Conservation (phyloP, 2,329 filamentous ascomycete species). For the Cladosporium austrohemisphaericum region DNA sequence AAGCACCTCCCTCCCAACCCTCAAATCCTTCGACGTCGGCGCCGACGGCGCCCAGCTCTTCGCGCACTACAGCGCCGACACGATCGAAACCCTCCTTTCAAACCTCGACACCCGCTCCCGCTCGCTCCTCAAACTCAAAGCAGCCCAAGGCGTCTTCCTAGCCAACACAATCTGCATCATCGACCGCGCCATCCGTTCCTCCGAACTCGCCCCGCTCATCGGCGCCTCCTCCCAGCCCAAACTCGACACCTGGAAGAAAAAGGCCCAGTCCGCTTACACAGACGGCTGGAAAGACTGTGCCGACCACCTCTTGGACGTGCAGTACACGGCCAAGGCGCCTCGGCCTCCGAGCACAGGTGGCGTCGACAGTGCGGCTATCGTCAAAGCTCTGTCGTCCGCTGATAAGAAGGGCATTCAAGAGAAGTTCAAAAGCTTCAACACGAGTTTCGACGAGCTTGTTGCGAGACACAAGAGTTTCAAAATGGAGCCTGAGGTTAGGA, state of each 20-base stretch:
- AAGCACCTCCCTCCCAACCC: slow-evolving; percentile 61
- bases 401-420: slow-evolving; percentile 96
- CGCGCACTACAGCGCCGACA: slow-evolving; percentile 83
- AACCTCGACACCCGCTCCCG: slow-evolving; percentile 73
- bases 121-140: slow-evolving; percentile 69
- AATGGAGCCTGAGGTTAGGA: slow-evolving; percentile 88
- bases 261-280: slow-evolving; percentile 74
- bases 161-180: slow-evolving; percentile 83
- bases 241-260: slow-evolving; percentile 78
- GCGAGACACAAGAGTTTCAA: slow-evolving; percentile 73
- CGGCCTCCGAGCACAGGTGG: slow-evolving; percentile 68
- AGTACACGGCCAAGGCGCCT: slow-evolving; percentile 74
- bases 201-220: slow-evolving; percentile 71
- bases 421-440: slow-evolving; percentile 91
- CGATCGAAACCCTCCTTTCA: slow-evolving; percentile 74
- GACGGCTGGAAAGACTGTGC: slow-evolving; percentile 87
- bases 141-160: slow-evolving; percentile 79
- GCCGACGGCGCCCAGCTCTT: slow-evolving; percentile 87
- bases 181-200: slow-evolving; percentile 77
- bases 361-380: slow-evolving; percentile 74
- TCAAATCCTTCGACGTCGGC: slow-evolving; percentile 78
- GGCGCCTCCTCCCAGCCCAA: slow-evolving; percentile 49
- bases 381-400: slow-evolving; percentile 80
- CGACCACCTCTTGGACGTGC: slow-evolving; percentile 79
- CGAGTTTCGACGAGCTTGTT: slow-evolving; percentile 84